phyloP scores from a whole-genome alignment of 345 rosid genomes.

The Linum usitatissimum region DNA sequence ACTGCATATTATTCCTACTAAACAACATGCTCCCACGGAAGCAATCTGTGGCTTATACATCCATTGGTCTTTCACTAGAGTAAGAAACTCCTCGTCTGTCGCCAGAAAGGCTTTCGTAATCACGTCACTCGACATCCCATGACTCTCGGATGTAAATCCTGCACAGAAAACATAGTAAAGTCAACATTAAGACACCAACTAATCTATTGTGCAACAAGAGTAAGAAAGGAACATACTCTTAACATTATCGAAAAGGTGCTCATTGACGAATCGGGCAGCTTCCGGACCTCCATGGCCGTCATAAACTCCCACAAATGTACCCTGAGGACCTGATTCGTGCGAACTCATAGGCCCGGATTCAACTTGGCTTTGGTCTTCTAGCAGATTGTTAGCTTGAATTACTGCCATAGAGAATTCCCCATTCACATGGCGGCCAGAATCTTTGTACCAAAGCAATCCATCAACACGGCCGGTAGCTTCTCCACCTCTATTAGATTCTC shows the following conservation, averaged over 20 bases:
- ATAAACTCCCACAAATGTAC: slow-evolving; percentile 4
- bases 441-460: slow-evolving; percentile 4
- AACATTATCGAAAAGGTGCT: background rate
- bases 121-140: background rate
- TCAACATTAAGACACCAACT: background rate
- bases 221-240: background rate
- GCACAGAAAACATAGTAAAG: background rate
- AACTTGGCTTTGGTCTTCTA: background rate
- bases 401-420: slow-evolving; percentile 5
- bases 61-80: slow-evolving; percentile 1
- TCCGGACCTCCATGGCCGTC: slow-evolving; percentile 5
- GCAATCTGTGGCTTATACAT: slow-evolving; percentile 2
- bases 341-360: slow-evolving; percentile 3
- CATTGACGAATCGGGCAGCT: slow-evolving; percentile 4
- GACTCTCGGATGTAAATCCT: background rate
- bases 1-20: slow-evolving; percentile 3
- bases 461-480: background rate
- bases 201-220: background rate
- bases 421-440: background rate
- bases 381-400: slow-evolving; percentile 3
- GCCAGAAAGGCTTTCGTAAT: slow-evolving; percentile 1
- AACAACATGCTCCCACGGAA: slow-evolving; percentile 1
- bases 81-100: background rate
- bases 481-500: slow-evolving; percentile 1
- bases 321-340: slow-evolving; percentile 3